phyloP scores from a whole-genome alignment of 495 filamentous ascomycete species.

The Hypoxylon fuscum region DNA sequence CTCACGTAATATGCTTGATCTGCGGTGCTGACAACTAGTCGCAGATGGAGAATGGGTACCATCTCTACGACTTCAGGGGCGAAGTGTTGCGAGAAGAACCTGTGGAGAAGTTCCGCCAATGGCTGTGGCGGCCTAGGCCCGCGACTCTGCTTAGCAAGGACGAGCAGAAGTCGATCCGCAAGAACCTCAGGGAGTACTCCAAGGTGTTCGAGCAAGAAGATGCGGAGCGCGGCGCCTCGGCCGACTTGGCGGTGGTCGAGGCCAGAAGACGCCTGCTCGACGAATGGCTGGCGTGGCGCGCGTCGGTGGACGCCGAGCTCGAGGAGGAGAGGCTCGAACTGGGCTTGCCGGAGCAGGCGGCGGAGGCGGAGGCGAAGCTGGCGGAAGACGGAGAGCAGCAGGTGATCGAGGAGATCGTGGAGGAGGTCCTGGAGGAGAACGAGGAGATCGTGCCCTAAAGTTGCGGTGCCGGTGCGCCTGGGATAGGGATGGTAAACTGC shows the following conservation, averaged over 20 bases:
- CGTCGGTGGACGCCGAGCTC: conserved; percentile 75
- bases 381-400: conserved; percentile 70
- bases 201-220: conserved; percentile 96
- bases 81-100: conserved; percentile 88
- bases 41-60: conserved; percentile 99
- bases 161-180: conserved; percentile 96
- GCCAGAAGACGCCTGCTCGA: conserved; percentile 80
- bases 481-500: conserved; percentile 6
- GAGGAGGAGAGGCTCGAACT: conserved; percentile 73
- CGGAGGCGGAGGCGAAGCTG: conserved; percentile 64
- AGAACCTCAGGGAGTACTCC: conserved; percentile 96
- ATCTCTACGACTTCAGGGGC: conserved; percentile 95
- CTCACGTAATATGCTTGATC: not conserved
- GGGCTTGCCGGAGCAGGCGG: conserved; percentile 71
- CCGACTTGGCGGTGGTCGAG: conserved; percentile 93
- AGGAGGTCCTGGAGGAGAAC: conserved; percentile 92
- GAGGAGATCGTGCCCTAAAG: conserved; percentile 70
- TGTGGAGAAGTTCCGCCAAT: conserved; percentile 97
- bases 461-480: too few species aligned
- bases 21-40: conserved; percentile 47
- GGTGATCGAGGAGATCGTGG: conserved; percentile 87
- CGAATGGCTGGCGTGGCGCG: conserved; percentile 91
- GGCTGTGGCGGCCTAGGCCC: conserved; percentile 91
- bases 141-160: conserved; percentile 87
- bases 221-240: conserved; percentile 86